Evolutionary conservation across 139 green algal genomes (phyloP).

Genomic region (Dunaliella primolecta): DNA sequence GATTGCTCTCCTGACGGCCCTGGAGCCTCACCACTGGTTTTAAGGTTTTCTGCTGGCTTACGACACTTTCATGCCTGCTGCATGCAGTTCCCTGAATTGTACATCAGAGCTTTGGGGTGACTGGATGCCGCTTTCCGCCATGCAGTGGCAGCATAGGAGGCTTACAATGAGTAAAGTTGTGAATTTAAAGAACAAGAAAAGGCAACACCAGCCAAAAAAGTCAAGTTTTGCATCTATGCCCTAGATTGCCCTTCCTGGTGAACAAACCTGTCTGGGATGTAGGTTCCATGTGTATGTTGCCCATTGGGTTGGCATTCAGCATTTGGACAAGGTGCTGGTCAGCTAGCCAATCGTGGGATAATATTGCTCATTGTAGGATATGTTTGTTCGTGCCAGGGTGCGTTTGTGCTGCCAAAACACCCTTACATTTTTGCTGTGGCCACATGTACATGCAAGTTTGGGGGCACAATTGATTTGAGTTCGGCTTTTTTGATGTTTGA

Average conservation of each 20-base stretch:
- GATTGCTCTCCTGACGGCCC: too few species aligned
- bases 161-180: neutral
- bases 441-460: too few species aligned
- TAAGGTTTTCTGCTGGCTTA: too few species aligned
- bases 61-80: too few species aligned
- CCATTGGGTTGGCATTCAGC: neutral
- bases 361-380: neutral
- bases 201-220: too few species aligned
- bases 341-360: neutral
- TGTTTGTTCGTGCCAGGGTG: too few species aligned
- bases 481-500: too few species aligned
- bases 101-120: slow-evolving; percentile 34
- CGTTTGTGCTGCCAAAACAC: too few species aligned
- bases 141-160: neutral
- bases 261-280: neutral
- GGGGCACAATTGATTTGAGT: too few species aligned
- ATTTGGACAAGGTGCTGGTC: neutral
- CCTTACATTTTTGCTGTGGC: too few species aligned
- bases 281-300: neutral
- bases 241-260: neutral
- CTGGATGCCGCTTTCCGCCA: neutral
- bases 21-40: too few species aligned
- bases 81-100: slow-evolving; percentile 70
- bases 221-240: neutral
- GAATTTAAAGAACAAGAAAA: too few species aligned